These are phyloP conservation scores for Cyberlindnera misumaiensis DNA, from an alignment of 805 yeast genomes.

Conservation along the genomic window DNA sequence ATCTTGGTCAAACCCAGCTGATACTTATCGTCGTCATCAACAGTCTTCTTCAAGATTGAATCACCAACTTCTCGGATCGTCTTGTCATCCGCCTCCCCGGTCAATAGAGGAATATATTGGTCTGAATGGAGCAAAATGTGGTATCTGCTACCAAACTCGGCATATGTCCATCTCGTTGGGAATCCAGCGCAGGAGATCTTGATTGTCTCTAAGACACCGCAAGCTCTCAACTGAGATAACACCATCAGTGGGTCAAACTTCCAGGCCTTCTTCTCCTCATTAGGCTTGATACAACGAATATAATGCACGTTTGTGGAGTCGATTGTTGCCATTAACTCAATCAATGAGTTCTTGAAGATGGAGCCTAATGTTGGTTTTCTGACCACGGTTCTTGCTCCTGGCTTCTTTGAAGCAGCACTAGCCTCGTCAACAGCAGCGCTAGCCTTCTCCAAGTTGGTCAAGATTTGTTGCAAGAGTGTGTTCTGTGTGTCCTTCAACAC, in stretches of 20 bases:
- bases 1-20: constrained; percentile 92
- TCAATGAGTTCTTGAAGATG: constrained; percentile 85
- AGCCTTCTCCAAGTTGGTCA: constrained; percentile 55
- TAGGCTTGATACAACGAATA: constrained; percentile 95
- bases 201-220: constrained; percentile 97
- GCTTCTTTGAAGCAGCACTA: constrained; percentile 27
- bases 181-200: constrained; percentile 96
- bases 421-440: constrained; percentile 28
- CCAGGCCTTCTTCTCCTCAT: constrained; percentile 93
- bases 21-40: constrained; percentile 61
- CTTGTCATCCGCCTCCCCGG: constrained; percentile 42
- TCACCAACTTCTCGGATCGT: constrained; percentile 61
- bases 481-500: constrained; percentile 68
- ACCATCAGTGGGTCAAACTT: constrained; percentile 94
- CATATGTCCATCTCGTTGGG: constrained; percentile 94
- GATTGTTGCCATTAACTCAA: constrained; percentile 88
- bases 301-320: constrained; percentile 94
- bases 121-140: constrained; percentile 72
- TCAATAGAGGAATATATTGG: constrained; percentile 57
- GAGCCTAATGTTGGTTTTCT: constrained; percentile 93
- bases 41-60: constrained; percentile 56
- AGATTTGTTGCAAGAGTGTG: constrained; percentile 54
- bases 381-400: constrained; percentile 38
- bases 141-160: constrained; percentile 85
- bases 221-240: constrained; percentile 88